These are phyloP conservation scores for Climacium dendroides DNA, from an alignment of 225 moss, liverwort and hornwort species.

Conservation along the genomic window DNA sequence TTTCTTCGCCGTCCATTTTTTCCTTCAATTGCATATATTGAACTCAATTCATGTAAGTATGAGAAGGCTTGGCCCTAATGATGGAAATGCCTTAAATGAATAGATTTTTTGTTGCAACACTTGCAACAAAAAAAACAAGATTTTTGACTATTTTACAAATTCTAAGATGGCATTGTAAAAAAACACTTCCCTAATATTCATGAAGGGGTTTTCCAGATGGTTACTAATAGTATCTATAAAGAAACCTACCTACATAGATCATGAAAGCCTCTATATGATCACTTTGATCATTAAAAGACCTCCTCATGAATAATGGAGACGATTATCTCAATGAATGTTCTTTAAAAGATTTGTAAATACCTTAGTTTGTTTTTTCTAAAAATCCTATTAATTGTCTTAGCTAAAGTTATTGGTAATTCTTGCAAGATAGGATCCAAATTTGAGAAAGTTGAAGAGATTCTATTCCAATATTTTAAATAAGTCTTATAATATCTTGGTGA, in stretches of 20 bases:
- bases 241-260: neutral
- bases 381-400: neutral
- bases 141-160: neutral
- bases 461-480: neutral
- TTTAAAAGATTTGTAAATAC: too few relatives aligned
- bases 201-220: too few relatives aligned
- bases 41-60: neutral
- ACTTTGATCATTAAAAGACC: neutral
- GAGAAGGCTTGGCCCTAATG: neutral
- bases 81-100: neutral
- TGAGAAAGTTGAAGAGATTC: neutral
- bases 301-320: too few relatives aligned
- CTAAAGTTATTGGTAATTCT: neutral
- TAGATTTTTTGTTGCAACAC: neutral
- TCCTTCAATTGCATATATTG: neutral
- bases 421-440: neutral
- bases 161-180: neutral
- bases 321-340: too few relatives aligned
- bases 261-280: neutral
- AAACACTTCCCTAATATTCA: rapidly evolving
- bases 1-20: neutral
- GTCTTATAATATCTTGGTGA: too few relatives aligned
- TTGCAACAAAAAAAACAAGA: neutral
- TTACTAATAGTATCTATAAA: rapidly evolving
- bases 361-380: neutral